A percentile compares a stretch with the other conserved stretches of the same genome.
Evolutionary conservation across 176 grass and related monocot genomes (phyloP).

Genomic region (Musa beccarii): DNA sequence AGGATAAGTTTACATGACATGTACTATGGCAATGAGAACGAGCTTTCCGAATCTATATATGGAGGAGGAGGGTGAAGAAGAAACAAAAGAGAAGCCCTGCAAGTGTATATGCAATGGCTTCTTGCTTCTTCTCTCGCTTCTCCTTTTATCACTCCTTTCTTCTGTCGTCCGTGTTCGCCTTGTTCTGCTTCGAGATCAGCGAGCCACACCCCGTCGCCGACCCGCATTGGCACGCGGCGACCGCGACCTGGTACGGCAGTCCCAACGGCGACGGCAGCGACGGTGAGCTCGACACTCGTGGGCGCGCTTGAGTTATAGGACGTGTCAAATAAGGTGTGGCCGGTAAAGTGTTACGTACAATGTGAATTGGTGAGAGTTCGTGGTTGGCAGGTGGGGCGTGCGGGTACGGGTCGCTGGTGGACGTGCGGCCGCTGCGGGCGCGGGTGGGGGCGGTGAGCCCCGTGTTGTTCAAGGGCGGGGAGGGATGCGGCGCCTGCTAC

Average conservation of each 20-base stretch:
- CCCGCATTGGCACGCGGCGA: constrained; percentile 76
- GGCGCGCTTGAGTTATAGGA: too few species aligned
- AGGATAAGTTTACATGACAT: too few species aligned
- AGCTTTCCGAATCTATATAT: too few species aligned
- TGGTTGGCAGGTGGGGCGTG: constrained; percentile 63
- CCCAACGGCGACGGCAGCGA: constrained; percentile 85
- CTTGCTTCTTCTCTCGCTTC: background rate
- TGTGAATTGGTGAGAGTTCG: too few species aligned
- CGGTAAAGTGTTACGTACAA: too few species aligned
- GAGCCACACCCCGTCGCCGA: constrained; percentile 27
- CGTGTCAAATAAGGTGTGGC: too few species aligned
- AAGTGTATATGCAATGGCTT: constrained; percentile 10
- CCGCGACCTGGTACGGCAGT: constrained; percentile 91
- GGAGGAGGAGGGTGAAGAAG: too few species aligned
- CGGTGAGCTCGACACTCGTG: constrained; percentile 25
- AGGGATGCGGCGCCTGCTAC: constrained; percentile 97
- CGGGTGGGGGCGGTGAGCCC: constrained; percentile 92
- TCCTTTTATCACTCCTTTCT: constrained; percentile 17
- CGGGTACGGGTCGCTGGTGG: constrained; percentile 90
- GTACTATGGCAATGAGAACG: too few species aligned
- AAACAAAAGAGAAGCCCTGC: too few species aligned
- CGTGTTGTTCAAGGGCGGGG: constrained; percentile 82
- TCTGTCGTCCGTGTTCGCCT: constrained; percentile 11
- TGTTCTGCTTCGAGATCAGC: constrained; percentile 12
- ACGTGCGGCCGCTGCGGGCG: constrained; percentile 78